These are phyloP conservation scores for Phialophora expanda DNA, from an alignment of 2,329 filamentous ascomycete species.

Conservation along the genomic window DNA sequence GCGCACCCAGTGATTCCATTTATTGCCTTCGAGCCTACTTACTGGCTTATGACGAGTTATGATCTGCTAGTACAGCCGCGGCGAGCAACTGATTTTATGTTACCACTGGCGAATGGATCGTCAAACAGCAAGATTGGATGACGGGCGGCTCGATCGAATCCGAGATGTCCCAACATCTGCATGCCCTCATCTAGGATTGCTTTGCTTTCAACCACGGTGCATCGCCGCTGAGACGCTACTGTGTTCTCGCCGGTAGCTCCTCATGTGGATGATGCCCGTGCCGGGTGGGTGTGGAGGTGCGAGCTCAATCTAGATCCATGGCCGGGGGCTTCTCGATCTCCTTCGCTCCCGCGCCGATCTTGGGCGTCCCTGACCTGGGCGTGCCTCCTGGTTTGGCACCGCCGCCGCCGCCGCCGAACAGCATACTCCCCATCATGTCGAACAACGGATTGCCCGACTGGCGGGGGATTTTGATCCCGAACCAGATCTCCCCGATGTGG, in stretches of 20 bases:
- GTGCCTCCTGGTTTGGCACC: slow-evolving; percentile 42
- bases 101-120: neutral
- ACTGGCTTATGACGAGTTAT: neutral
- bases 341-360: slow-evolving; percentile 28
- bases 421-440: slow-evolving; percentile 97
- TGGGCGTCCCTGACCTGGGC: slow-evolving; percentile 51
- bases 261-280: neutral
- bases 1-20: neutral
- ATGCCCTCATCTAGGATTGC: neutral
- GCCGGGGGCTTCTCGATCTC: slow-evolving; percentile 44
- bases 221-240: neutral
- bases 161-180: neutral
- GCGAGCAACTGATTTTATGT: neutral
- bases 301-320: slow-evolving; percentile 52
- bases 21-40: neutral
- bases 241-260: neutral
- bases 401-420: slow-evolving; percentile 71
- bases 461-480: slow-evolving; percentile 83
- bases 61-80: neutral
- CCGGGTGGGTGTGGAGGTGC: neutral
- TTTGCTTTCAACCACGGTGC: neutral
- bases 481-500: slow-evolving; percentile 95
- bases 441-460: slow-evolving; percentile 82
- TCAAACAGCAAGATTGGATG: neutral
- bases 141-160: neutral